A percentile compares a stretch with the other conserved stretches of the same genome.
Evolutionary conservation across 345 rosid genomes (phyloP).

Genomic region (Trapa incisa): DNA sequence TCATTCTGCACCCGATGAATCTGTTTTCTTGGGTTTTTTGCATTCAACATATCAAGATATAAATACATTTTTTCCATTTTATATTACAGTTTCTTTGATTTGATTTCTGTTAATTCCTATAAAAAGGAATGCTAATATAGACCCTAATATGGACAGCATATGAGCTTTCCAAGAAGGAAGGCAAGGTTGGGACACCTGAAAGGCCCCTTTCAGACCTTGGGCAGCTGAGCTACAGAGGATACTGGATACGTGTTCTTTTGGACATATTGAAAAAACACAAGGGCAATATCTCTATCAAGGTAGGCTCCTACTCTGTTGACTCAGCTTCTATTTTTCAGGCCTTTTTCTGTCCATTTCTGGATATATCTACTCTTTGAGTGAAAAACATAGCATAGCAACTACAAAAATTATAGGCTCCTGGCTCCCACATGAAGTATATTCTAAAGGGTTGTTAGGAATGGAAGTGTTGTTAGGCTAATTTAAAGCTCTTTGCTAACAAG

Average conservation of each 20-base stretch:
- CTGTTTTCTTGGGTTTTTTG: neutral
- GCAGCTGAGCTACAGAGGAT: slow-evolving; percentile 87
- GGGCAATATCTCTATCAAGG: slow-evolving; percentile 98
- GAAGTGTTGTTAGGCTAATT: neutral
- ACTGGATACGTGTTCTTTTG: slow-evolving; percentile 90
- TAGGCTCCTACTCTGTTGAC: slow-evolving; percentile 10
- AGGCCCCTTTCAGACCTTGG: slow-evolving; percentile 98
- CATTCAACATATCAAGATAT: neutral
- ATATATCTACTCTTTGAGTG: no score
- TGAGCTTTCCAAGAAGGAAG: slow-evolving; percentile 98
- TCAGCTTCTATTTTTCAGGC: neutral
- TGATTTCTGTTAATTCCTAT: neutral
- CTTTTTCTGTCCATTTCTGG: neutral
- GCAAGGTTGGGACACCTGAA: slow-evolving; percentile 98
- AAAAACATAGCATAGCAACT: neutral
- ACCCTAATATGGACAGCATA: slow-evolving; percentile 47
- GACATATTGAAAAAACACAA: slow-evolving; percentile 98
- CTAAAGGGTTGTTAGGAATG: neutral
- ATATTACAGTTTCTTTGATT: neutral
- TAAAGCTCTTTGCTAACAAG: neutral
- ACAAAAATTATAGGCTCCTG: neutral
- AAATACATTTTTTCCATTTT: neutral
- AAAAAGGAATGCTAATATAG: slow-evolving; percentile 3
- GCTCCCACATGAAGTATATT: neutral
- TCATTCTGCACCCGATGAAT: neutral